These are phyloP conservation scores for Hirsutella rhossiliensis DNA, from an alignment of 2,329 filamentous ascomycete species.

Conservation along the genomic window DNA sequence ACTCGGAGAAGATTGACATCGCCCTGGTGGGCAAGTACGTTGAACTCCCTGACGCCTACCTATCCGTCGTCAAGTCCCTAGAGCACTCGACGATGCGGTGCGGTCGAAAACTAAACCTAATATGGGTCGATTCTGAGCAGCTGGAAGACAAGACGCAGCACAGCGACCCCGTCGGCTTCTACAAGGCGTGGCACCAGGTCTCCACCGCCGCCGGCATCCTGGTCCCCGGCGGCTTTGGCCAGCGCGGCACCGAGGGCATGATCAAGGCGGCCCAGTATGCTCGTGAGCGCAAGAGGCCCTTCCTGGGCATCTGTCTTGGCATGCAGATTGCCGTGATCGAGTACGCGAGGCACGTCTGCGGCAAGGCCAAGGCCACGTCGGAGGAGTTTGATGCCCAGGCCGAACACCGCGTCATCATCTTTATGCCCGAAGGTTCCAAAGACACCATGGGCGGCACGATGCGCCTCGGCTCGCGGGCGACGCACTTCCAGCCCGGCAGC, in stretches of 20 bases:
- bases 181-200: conserved; percentile 20
- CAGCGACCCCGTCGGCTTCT: conserved; percentile 57
- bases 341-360: conserved; percentile 65
- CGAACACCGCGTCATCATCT: conserved; percentile 65
- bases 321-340: conserved; percentile 93
- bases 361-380: conserved; percentile 41
- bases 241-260: conserved; percentile 81
- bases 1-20: conserved; percentile 59
- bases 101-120: conserved; percentile 62
- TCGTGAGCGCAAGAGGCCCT: conserved; percentile 67
- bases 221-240: conserved; percentile 69
- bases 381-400: conserved; percentile 44
- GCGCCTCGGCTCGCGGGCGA: conserved; percentile 66
- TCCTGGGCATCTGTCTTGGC: conserved; percentile 80
- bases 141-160: conserved; percentile 57
- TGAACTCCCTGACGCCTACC: conserved; percentile 72
- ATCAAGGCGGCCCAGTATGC: conserved; percentile 79
- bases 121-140: conserved; percentile 76
- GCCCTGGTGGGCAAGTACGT: conserved; percentile 90
- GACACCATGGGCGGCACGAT: conserved; percentile 69
- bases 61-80: conserved; percentile 72
- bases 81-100: conserved; percentile 90
- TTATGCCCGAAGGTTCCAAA: conserved; percentile 67
- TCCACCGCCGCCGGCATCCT: conserved; percentile 15
- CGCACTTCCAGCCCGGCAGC: conserved; percentile 60